Evolutionary conservation across 768 basidiomycete genomes (phyloP).

Genomic region (Xerocomellus amylosporus): DNA sequence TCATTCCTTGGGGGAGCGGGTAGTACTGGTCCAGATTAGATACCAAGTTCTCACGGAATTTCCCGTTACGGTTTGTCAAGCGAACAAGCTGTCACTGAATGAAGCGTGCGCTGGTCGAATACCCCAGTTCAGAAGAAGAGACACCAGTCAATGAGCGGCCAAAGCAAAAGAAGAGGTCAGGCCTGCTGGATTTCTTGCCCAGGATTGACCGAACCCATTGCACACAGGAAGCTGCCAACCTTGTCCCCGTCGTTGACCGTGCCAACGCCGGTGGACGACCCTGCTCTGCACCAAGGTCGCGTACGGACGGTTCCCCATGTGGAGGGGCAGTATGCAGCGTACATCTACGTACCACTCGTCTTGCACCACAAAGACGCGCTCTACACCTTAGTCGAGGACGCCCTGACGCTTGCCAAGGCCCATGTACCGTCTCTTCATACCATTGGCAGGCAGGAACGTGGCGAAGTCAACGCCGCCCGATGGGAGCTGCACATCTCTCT

Average conservation of each 20-base stretch:
- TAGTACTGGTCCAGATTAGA: constrained; percentile 1
- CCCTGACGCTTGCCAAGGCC: constrained; percentile 42
- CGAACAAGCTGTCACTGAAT: constrained; percentile 10
- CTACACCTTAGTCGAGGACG: constrained; percentile 44
- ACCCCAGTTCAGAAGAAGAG: constrained; percentile 49
- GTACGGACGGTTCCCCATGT: constrained; percentile 72
- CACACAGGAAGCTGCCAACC: constrained; percentile 57
- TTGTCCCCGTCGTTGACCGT: constrained; percentile 49
- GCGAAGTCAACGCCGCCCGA: not conserved
- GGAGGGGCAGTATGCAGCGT: constrained; percentile 80
- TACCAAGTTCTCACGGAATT: constrained; percentile 1
- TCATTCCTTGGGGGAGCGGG: constrained; percentile 37
- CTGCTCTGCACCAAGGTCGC: constrained; percentile 82
- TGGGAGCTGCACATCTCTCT: constrained; percentile 80
- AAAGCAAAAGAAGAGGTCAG: constrained; percentile 44
- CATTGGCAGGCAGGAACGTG: constrained; percentile 31
- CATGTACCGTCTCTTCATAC: constrained; percentile 48
- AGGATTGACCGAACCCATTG: not conserved
- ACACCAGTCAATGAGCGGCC: constrained; percentile 4
- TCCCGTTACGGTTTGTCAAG: constrained; percentile 6
- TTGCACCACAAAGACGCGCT: constrained; percentile 45
- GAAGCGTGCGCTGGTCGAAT: constrained; percentile 43
- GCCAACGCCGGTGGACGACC: constrained; percentile 62
- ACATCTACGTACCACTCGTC: constrained; percentile 70
- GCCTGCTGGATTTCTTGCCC: not conserved